phyloP scores from a whole-genome alignment of 805 yeast species.

The Yarrowia hollandica region DNA sequence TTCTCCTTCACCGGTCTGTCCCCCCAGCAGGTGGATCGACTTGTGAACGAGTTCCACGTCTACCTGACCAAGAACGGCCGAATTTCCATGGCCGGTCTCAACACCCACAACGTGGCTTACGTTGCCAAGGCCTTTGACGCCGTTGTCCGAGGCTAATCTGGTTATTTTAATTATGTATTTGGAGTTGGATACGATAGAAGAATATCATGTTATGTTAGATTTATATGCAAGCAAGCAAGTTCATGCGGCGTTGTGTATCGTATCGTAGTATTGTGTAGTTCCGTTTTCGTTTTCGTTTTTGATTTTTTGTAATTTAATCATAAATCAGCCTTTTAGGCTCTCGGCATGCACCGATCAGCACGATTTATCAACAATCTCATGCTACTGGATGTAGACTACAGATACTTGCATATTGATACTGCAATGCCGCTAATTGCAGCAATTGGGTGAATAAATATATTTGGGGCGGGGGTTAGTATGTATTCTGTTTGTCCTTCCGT shows the following conservation, averaged over 20 bases:
- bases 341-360: conserved; percentile 1
- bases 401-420: too few relatives aligned
- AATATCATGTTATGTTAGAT: background rate
- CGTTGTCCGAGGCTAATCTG: conserved; percentile 36
- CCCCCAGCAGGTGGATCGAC: conserved; percentile 65
- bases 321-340: background rate
- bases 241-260: background rate
- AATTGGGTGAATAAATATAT: conserved; percentile 5
- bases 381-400: too few relatives aligned
- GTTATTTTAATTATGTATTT: conserved; percentile 9
- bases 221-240: background rate
- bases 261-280: too few relatives aligned
- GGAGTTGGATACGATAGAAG: conserved; percentile 1
- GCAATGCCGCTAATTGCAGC: too few relatives aligned
- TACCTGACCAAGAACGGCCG: conserved; percentile 91
- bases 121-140: conserved; percentile 45
- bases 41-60: conserved; percentile 71
- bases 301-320: too few relatives aligned
- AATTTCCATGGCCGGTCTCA: conserved; percentile 86
- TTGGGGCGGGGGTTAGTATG: background rate
- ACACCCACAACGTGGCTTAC: conserved; percentile 69
- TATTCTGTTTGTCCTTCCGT: too few relatives aligned
- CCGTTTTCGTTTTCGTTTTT: too few relatives aligned
- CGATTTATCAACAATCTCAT: background rate
- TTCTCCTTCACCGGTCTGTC: conserved; percentile 86